Evolutionary conservation across 805 yeast species (phyloP), one percentile per base, ranked within the genome.

Genomic region (Kluyveromyces siamensis): DNA sequence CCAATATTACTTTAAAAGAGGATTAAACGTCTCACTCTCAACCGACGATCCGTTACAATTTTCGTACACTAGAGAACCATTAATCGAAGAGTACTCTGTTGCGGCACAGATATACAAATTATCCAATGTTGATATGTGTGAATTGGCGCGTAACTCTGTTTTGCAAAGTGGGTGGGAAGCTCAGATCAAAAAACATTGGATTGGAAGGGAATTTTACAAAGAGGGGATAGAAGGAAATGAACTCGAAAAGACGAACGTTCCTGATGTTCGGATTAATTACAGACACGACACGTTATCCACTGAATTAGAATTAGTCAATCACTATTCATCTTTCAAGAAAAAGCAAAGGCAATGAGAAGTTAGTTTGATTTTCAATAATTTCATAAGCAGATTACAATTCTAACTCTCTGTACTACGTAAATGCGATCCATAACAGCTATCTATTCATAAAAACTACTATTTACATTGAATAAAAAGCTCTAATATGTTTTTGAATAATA

Each of bases 41-140:
- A 89, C 98, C 0, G 99, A 93, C 68, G 99, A 93, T 71, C 99
- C 99, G 7, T 74, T 93, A 46, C 99, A 95, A 69, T 93, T 93
- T 64, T 86, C 97, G 0, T 93, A 89, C 70, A 93, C 99, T 33
- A 81, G 95, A 61, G 99, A 93, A 63, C 98, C 99, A 14, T 75
- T 93, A 60, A 93, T 93, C 57, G 99, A 93, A 67, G 99, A 93
- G 67, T 93, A 90, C 65, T 87, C 96, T 2, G 98, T 93, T 30
- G 99, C 99, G 7, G 98, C 97, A 0, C 98, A 93, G 68, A 93
- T 93, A 56, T 93, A 90, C 74, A 89, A 93, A 63, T 74, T 93
- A 40, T 87, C 96, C 0, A 81, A 88, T 52, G 98, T 91, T 33
- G 99, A 93, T 67, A 88, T 93, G 95, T 90, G 98, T 64, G 99